phyloP scores from a whole-genome alignment of 441 rosid species.

The Eugenia klotzschiana region DNA sequence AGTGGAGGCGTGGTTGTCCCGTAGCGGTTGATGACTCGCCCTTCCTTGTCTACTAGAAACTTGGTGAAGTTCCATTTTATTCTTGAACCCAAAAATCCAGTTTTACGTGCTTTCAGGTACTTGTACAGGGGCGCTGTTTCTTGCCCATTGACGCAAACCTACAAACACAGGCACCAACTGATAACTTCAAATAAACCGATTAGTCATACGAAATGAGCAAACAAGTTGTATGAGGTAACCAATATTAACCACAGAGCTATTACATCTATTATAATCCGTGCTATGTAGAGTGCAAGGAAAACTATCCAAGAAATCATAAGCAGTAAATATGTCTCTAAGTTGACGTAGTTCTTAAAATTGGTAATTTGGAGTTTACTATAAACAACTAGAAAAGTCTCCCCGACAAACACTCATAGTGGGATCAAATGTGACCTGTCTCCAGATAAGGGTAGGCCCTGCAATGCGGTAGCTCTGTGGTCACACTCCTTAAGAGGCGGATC shows the following conservation, averaged over 20 bases:
- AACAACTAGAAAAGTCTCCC: background rate
- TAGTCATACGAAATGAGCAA: background rate
- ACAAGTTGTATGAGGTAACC: background rate
- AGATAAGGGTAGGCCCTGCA: background rate
- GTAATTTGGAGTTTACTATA: background rate
- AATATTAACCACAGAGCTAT: background rate
- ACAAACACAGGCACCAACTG: background rate
- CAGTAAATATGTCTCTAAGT: background rate
- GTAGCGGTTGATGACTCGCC: constrained; percentile 35
- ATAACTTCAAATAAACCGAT: background rate
- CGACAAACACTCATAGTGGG: background rate
- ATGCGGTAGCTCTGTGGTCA: background rate
- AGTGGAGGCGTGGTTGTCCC: constrained; percentile 30
- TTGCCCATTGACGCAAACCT: constrained; percentile 47
- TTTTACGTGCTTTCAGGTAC: constrained; percentile 42
- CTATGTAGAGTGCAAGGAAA: background rate
- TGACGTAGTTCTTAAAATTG: background rate
- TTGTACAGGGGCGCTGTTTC: constrained; percentile 39
- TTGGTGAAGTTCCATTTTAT: constrained; percentile 68
- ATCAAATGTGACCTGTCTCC: background rate
- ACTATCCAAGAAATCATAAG: background rate
- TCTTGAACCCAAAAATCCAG: constrained; percentile 34
- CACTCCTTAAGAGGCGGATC: background rate
- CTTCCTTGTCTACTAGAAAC: constrained; percentile 44
- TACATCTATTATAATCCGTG: background rate